These are phyloP conservation scores for Claviceps cyperi DNA, from an alignment of 2,329 filamentous ascomycete genomes.

Conservation along the genomic window DNA sequence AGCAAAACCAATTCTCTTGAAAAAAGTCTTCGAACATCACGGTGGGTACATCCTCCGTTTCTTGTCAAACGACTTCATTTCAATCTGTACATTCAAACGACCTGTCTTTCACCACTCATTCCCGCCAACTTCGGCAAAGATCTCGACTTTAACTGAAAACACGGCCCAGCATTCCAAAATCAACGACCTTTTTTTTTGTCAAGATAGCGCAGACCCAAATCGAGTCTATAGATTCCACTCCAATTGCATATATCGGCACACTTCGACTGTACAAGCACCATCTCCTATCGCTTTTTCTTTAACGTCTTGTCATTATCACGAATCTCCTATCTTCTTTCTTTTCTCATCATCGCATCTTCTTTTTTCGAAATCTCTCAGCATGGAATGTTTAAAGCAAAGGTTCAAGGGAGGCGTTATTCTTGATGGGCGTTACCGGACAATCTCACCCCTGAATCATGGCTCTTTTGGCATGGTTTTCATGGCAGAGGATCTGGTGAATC, in stretches of 20 bases:
- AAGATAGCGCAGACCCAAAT: not conserved
- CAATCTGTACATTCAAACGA: slow-evolving; percentile 21
- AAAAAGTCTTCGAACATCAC: slow-evolving; percentile 5
- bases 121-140: not conserved
- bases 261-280: slow-evolving; percentile 17
- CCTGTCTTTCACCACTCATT: not conserved
- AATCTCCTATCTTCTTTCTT: not conserved
- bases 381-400: slow-evolving; percentile 79
- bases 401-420: slow-evolving; percentile 70
- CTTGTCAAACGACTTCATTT: slow-evolving; percentile 10
- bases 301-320: slow-evolving; percentile 9
- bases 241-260: slow-evolving; percentile 8
- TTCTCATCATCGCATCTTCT: not conserved
- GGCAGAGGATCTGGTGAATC: slow-evolving; percentile 64
- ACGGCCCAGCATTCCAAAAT: not conserved
- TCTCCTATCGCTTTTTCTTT: slow-evolving; percentile 3
- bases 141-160: not conserved
- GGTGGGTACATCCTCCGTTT: slow-evolving; percentile 9
- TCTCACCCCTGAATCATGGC: slow-evolving; percentile 92
- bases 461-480: slow-evolving; percentile 98
- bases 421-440: slow-evolving; percentile 77
- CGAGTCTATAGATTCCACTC: slow-evolving; percentile 1
- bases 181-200: not conserved
- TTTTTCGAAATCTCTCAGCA: slow-evolving; percentile 12
- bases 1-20: too few relatives aligned